Percentiles rank a stretch among this genome's conserved stretches.
These are phyloP conservation scores for Cokeromyces recurvatus DNA, from an alignment of 371 early-diverging fungal genomes.

Conservation along the genomic window DNA sequence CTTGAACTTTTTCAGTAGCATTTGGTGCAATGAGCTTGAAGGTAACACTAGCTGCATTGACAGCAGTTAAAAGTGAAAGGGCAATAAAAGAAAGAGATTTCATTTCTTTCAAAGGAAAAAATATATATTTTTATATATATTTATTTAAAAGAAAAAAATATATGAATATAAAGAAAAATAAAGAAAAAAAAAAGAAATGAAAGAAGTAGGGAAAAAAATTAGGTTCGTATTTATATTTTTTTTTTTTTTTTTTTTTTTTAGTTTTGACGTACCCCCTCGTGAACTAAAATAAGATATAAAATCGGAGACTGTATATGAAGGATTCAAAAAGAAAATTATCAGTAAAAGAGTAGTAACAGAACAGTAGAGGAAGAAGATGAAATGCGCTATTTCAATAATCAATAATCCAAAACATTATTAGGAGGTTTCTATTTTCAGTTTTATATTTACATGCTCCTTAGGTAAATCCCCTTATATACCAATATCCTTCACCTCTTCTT, in stretches of 20 bases:
- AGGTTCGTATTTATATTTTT: conserved; percentile 3
- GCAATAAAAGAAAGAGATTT: conserved; percentile 23
- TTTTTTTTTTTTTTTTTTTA: too few relatives aligned
- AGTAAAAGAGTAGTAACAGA: too few relatives aligned
- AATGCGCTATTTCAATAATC: too few relatives aligned
- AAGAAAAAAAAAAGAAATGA: not conserved
- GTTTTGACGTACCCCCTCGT: not conserved
- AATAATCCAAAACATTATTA: too few relatives aligned
- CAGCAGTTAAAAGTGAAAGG: conserved; percentile 13
- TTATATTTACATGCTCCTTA: too few relatives aligned
- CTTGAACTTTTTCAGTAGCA: conserved; percentile 31
- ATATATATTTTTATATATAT: too few relatives aligned
- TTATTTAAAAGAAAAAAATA: not conserved
- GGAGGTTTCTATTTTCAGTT: too few relatives aligned
- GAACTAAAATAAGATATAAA: not conserved
- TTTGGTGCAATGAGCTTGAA: conserved; percentile 52
- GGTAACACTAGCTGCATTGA: conserved; percentile 21
- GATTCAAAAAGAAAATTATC: too few relatives aligned
- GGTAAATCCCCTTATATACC: too few relatives aligned
- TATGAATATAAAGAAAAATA: not conserved
- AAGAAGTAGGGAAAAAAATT: conserved; percentile 4
- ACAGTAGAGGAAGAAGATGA: too few relatives aligned
- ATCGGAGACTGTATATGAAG: conserved; percentile 4
- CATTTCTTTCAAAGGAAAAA: conserved; percentile 16
- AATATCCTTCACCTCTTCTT: too few relatives aligned